Conservation (phyloP, 78 protist genomes). For the Pigoraptor vietnamica region DNA sequence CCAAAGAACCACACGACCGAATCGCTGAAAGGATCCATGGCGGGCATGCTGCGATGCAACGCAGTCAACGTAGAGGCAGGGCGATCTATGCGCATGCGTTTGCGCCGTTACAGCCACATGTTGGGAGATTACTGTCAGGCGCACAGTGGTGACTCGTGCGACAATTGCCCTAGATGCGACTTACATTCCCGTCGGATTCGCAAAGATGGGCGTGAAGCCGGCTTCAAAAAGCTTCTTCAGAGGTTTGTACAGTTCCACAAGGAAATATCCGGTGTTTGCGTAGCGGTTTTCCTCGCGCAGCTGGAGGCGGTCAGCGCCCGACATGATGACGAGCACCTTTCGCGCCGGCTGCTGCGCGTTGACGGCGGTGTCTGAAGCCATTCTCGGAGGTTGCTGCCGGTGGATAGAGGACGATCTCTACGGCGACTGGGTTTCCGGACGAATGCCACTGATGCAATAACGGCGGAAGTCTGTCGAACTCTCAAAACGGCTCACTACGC, state of each 20-base stretch:
- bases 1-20: neutral
- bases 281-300: neutral
- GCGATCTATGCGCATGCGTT: too few relatives aligned
- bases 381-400: too few relatives aligned
- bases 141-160: too few relatives aligned
- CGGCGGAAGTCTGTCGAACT: too few relatives aligned
- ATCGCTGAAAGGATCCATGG: neutral
- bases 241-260: neutral
- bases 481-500: too few relatives aligned
- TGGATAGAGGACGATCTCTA: too few relatives aligned
- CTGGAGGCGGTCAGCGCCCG: neutral
- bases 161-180: too few relatives aligned
- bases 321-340: neutral
- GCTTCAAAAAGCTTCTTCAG: neutral
- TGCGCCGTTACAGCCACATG: too few relatives aligned
- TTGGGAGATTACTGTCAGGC: too few relatives aligned
- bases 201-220: neutral
- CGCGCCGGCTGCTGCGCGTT: neutral
- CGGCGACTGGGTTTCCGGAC: too few relatives aligned
- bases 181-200: neutral
- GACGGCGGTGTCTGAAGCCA: neutral
- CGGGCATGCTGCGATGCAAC: neutral
- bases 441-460: too few relatives aligned
- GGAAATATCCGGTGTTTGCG: neutral
- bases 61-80: too few relatives aligned